Evolutionary conservation across 306 rosid genomes (phyloP).

Genomic region (Begonia loranthoides): DNA sequence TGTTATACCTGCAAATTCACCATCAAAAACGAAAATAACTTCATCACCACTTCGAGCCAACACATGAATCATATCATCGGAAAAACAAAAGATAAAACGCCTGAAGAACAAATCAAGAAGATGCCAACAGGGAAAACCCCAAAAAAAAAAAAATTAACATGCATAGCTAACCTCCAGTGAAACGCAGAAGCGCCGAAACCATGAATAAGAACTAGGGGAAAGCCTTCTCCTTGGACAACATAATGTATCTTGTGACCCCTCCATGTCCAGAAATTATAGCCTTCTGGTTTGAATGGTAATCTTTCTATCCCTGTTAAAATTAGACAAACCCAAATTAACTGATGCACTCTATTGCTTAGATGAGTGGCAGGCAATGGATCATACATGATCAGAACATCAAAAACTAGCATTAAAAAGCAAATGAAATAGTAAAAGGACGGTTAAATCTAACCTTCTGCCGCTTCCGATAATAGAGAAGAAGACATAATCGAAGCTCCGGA

Average conservation of each 20-base stretch:
- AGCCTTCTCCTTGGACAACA: conserved; percentile 90
- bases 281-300: conserved; percentile 52
- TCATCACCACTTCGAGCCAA: neutral
- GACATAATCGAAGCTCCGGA: conserved; percentile 57
- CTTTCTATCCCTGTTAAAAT: conserved; percentile 40
- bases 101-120: neutral
- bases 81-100: too few relatives aligned
- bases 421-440: neutral
- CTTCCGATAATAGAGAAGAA: conserved; percentile 33
- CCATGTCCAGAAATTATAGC: conserved; percentile 91
- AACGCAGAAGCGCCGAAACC: conserved; percentile 93
- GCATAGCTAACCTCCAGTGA: conserved; percentile 67
- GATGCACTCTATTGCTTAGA: neutral
- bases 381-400: too few relatives aligned
- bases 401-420: neutral
- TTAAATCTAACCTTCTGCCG: conserved; percentile 40
- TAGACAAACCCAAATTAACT: conserved; percentile 4
- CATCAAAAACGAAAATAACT: conserved; percentile 1
- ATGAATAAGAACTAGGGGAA: conserved; percentile 78
- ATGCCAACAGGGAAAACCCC: neutral
- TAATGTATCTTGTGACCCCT: conserved; percentile 79
- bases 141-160: neutral
- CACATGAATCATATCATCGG: neutral
- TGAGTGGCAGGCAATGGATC: too few relatives aligned
- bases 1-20: conserved; percentile 51